Percentiles rank a stretch among this genome's conserved stretches.
Evolutionary conservation across 352 stramenopile genomes (phyloP).

Genomic region (Peronospora tabacina): DNA sequence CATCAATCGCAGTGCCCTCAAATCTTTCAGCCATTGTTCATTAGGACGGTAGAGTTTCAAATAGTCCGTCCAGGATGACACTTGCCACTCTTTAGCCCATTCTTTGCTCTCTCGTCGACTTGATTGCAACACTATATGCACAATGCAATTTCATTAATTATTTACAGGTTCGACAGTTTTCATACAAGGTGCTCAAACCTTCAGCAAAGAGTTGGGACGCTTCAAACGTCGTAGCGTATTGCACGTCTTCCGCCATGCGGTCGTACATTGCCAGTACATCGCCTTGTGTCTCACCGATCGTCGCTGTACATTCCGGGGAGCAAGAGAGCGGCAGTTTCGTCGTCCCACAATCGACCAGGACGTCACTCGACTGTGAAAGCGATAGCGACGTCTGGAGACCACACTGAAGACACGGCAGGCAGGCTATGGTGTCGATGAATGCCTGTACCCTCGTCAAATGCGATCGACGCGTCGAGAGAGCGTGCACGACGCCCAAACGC

Average conservation of each 20-base stretch:
- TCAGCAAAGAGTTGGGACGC: slow-evolving; percentile 38
- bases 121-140: slow-evolving; percentile 25
- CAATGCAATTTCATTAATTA: not conserved
- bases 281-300: slow-evolving; percentile 16
- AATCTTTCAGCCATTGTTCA: slow-evolving; percentile 27
- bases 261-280: slow-evolving; percentile 36
- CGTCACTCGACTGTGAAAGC: slow-evolving; percentile 7
- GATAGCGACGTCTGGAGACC: slow-evolving; percentile 14
- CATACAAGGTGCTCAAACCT: slow-evolving; percentile 17
- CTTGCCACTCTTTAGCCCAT: slow-evolving; percentile 6
- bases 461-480: slow-evolving; percentile 13
- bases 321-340: slow-evolving; percentile 43
- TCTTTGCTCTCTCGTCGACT: slow-evolving; percentile 16
- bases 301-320: slow-evolving; percentile 33
- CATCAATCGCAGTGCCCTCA: slow-evolving; percentile 35
- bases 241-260: slow-evolving; percentile 36
- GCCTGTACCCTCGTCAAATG: slow-evolving; percentile 15
- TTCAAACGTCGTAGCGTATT: slow-evolving; percentile 30
- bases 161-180: no score
- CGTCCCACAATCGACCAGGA: slow-evolving; percentile 22
- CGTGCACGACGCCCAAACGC: slow-evolving; percentile 6
- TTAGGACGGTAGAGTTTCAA: slow-evolving; percentile 34
- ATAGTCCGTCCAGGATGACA: slow-evolving; percentile 41
- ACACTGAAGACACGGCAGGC: slow-evolving; percentile 47
- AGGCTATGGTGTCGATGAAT: slow-evolving; percentile 31